These are phyloP conservation scores for Fusarium sp. DNA, from an alignment of 2,329 filamentous ascomycete genomes.

Conservation along the genomic window DNA sequence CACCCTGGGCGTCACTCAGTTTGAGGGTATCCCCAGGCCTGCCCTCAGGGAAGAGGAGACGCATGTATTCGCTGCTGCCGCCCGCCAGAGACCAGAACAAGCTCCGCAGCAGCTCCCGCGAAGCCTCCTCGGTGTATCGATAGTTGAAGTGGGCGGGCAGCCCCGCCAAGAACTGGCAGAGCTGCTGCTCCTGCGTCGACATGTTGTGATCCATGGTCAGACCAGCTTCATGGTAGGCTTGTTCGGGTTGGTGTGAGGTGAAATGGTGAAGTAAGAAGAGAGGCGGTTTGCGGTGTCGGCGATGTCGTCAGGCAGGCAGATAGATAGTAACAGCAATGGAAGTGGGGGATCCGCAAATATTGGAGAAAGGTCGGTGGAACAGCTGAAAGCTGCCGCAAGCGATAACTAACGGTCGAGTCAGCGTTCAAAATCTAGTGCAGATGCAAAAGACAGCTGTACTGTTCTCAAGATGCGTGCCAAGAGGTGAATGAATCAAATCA, in stretches of 20 bases:
- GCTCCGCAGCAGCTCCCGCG: constrained; percentile 77
- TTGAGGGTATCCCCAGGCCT: constrained; percentile 75
- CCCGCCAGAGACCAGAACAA: constrained; percentile 91
- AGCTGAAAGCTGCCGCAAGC: constrained; percentile 26
- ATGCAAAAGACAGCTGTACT: constrained; percentile 1
- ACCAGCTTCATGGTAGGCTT: constrained; percentile 42
- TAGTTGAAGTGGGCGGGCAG: constrained; percentile 80
- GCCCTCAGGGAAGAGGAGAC: constrained; percentile 84
- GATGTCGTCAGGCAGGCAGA: constrained; percentile 40
- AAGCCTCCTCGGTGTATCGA: constrained; percentile 79
- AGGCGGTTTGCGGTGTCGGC: constrained; percentile 29
- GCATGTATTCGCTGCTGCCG: constrained; percentile 78
- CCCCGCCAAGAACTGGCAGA: constrained; percentile 84
- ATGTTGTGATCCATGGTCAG: constrained; percentile 64
- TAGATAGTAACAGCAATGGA: neutral
- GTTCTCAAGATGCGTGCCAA: neutral
- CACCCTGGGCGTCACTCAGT: constrained; percentile 87
- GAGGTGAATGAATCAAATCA: neutral
- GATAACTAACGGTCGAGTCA: constrained; percentile 23
- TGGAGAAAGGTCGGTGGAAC: constrained; percentile 37
- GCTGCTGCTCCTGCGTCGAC: constrained; percentile 80
- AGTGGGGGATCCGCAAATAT: constrained; percentile 31
- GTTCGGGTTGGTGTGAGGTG: constrained; percentile 1
- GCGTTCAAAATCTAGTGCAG: constrained; percentile 4
- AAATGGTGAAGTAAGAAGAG: constrained; percentile 8